Percentiles rank a stretch among this genome's conserved stretches.
These are phyloP conservation scores for Ophiostoma montium DNA, from an alignment of 2,329 filamentous ascomycete genomes.

Conservation along the genomic window DNA sequence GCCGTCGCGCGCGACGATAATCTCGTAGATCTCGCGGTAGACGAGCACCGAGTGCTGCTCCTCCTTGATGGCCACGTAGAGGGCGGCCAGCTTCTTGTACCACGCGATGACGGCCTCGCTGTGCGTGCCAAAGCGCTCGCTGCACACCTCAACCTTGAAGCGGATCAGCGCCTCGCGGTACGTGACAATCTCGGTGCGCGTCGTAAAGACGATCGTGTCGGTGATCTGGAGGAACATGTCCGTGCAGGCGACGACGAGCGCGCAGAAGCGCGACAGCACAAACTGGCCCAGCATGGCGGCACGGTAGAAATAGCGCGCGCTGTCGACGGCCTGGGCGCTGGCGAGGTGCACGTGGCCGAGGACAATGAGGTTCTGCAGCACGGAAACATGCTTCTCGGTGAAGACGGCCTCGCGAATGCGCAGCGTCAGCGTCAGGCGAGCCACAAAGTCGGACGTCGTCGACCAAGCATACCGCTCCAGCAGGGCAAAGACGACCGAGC, in stretches of 20 bases:
- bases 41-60: conserved; percentile 20
- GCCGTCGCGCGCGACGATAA: conserved; percentile 20
- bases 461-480: conserved; percentile 22
- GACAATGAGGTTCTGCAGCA: conserved; percentile 24
- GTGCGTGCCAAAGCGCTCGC: conserved; percentile 20
- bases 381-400: conserved; percentile 21
- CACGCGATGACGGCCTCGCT: conserved; percentile 24
- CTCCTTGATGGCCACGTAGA: conserved; percentile 24
- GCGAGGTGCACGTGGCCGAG: conserved; percentile 21
- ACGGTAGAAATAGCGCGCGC: conserved; percentile 23
- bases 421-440: conserved; percentile 21
- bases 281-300: conserved; percentile 42
- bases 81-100: conserved; percentile 22
- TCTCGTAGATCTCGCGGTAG: conserved; percentile 22
- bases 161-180: conserved; percentile 25
- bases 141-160: conserved; percentile 25
- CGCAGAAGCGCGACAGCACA: conserved; percentile 20
- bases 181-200: conserved; percentile 22
- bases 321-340: conserved; percentile 14
- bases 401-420: conserved; percentile 23
- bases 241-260: conserved; percentile 22
- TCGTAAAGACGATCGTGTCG: conserved; percentile 21
- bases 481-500: conserved; percentile 23
- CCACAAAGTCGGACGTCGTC: conserved; percentile 14
- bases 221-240: conserved; percentile 23